These are phyloP conservation scores for Maudiozyma pseudohumilis DNA, from an alignment of 805 yeast species.

Conservation along the genomic window DNA sequence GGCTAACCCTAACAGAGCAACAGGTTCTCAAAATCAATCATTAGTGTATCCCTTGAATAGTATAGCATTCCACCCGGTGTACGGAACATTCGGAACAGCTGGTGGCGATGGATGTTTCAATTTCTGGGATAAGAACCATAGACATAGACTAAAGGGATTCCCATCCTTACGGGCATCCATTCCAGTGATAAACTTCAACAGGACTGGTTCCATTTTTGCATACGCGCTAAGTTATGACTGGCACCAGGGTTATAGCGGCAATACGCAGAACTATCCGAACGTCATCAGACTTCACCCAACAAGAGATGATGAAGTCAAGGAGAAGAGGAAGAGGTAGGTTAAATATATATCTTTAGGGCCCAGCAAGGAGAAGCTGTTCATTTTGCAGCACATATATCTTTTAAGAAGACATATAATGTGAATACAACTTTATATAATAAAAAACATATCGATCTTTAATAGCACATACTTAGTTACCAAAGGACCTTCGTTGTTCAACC, in stretches of 20 bases:
- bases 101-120: slow-evolving; percentile 92
- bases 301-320: slow-evolving; percentile 75
- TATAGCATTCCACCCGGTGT: slow-evolving; percentile 76
- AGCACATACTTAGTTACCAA: too few relatives aligned
- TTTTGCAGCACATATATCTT: too few relatives aligned
- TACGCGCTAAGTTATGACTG: slow-evolving; percentile 92
- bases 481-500: too few relatives aligned
- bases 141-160: slow-evolving; percentile 74
- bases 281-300: slow-evolving; percentile 74
- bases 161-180: slow-evolving; percentile 61
- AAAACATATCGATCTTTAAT: too few relatives aligned
- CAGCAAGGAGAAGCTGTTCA: too few relatives aligned
- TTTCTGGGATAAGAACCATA: slow-evolving; percentile 93
- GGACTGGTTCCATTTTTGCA: slow-evolving; percentile 76
- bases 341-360: too few relatives aligned
- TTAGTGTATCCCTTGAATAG: slow-evolving; percentile 72
- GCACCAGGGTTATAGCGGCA: slow-evolving; percentile 80
- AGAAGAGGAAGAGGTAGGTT: slow-evolving; percentile 30
- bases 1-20: slow-evolving; percentile 33
- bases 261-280: slow-evolving; percentile 65
- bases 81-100: slow-evolving; percentile 87
- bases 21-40: slow-evolving; percentile 45
- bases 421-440: too few relatives aligned
- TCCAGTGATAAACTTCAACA: slow-evolving; percentile 70
- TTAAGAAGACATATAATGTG: too few relatives aligned